Base-by-base conservation (phyloP, 2,329 filamentous ascomycete genomes). In the Botrytis elliptica region DNA sequence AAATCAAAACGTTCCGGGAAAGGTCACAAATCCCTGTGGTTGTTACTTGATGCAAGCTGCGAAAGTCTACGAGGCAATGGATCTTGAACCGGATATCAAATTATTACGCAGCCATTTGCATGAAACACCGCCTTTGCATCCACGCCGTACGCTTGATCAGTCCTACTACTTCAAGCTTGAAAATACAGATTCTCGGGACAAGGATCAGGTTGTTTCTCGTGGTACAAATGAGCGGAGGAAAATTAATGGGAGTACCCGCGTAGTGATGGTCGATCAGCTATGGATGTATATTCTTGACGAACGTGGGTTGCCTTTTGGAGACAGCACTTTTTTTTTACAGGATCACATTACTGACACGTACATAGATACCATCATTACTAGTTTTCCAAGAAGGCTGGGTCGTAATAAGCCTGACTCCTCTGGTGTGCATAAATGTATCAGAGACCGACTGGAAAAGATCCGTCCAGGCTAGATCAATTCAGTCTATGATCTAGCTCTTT, bases 101-200 rank as follows among this genome's bases (percentile, higher is more conserved):
- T 36, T 79, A 1, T 25, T 79, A 18, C 65, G 74, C 5, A 62
- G 75, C 2, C 70, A 78, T 65, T 66, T 79, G 3, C 63, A 77
- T 55, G 8, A 52, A 2, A 18, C 77, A 10, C 73, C 76, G 12
- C 84, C 85, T 0, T 9, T 55, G 9, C 85, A 86, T 72, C 82
- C 83, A 0, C 81, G 85, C 0, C 78, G 85, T 3, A 86, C 85
- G 0, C 79, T 86, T 0, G 85, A 86, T 59, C 85, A 86, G 73
- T 82, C 82, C 0, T 85, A 85, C 70, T 83, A 82, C 62, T 81
- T 80, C 80, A 82, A 80, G 0, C 75, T 84, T 3, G 78, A 81
- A 0, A 80, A 82, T 18, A 85, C 84, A 0, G 75, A 78, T 2
- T 62, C 76, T 0, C 76, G 84, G 25, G 85, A 86, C 59, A 55